phyloP scores from a whole-genome alignment of 306 rosid genomes.

The Citrullus mucosospermus region DNA sequence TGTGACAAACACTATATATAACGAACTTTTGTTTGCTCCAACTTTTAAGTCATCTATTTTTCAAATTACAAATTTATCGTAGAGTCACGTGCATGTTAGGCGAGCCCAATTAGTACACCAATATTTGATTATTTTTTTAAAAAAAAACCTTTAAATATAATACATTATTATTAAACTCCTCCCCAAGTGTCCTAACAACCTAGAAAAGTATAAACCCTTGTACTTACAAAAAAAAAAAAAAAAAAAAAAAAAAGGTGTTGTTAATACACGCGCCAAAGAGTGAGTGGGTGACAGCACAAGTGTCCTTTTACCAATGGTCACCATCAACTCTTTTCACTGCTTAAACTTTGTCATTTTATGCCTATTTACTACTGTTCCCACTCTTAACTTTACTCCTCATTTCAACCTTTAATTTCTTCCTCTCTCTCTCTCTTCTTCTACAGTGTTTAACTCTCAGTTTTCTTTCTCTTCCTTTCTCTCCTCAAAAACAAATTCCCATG shows the following conservation, averaged over 20 bases:
- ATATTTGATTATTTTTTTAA: no score
- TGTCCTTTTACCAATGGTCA: conserved; percentile 39
- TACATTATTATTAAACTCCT: no score
- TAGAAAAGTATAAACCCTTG: background rate
- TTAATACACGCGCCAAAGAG: background rate
- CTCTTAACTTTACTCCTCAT: conserved; percentile 11
- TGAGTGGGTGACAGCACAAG: conserved; percentile 1
- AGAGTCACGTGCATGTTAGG: background rate
- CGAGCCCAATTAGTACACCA: background rate
- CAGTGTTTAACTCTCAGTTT: conserved; percentile 10
- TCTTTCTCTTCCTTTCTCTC: background rate
- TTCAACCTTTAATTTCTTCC: background rate
- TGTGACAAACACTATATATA: no score
- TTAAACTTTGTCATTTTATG: conserved; percentile 47
- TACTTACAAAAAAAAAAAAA: background rate
- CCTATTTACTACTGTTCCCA: background rate
- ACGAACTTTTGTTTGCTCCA: no score
- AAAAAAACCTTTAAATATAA: no score
- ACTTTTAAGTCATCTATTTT: no score
- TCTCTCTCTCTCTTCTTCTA: background rate
- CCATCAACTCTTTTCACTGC: conserved; percentile 64
- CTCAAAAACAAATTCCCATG: background rate
- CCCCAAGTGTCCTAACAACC: no score
- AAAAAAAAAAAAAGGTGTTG: background rate
- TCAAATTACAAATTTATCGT: background rate